Percentiles rank a stretch among this genome's conserved stretches.
Conservation (phyloP, 768 basidiomycete species). For the Cantharellus cinnabarinus region DNA sequence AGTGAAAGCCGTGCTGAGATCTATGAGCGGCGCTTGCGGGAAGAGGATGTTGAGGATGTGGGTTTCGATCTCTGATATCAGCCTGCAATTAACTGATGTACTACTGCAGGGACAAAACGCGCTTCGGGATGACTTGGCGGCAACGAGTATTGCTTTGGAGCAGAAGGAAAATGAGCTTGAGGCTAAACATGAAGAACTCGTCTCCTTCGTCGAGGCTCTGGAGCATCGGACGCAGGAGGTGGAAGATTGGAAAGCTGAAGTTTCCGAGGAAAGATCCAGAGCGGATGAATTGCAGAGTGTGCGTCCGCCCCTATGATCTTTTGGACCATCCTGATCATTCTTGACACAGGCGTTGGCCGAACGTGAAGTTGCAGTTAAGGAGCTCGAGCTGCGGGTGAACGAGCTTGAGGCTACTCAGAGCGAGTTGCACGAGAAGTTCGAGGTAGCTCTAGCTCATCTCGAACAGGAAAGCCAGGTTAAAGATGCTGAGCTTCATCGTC, state of each 20-base stretch:
- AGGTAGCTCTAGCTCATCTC: conserved; percentile 51
- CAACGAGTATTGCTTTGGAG: conserved; percentile 61
- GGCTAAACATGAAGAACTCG: conserved; percentile 9
- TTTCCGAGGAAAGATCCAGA: conserved; percentile 4
- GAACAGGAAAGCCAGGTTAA: conserved; percentile 35
- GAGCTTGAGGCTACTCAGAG: conserved; percentile 46
- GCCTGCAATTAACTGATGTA: conserved; percentile 23
- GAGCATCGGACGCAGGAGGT: not conserved
- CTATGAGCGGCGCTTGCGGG: conserved; percentile 53
- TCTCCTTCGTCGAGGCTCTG: not conserved
- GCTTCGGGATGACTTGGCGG: conserved; percentile 55
- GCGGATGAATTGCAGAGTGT: conserved; percentile 12
- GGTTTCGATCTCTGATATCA: not conserved
- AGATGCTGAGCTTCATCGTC: conserved; percentile 56
- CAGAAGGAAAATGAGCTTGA: conserved; percentile 24
- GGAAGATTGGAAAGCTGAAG: conserved; percentile 3
- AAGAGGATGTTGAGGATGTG: conserved; percentile 14
- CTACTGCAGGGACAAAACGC: conserved; percentile 27
- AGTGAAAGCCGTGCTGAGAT: conserved; percentile 53
- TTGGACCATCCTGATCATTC: conserved; percentile 33
- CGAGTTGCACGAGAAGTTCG: conserved; percentile 54
- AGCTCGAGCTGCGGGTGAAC: conserved; percentile 31
- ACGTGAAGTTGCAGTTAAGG: conserved; percentile 59
- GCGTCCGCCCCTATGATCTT: conserved; percentile 33
- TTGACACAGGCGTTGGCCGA: conserved; percentile 61